Percentiles rank a stretch among this genome's conserved stretches.
These are phyloP conservation scores for Phlyctochytrium arcticum DNA, from an alignment of 192 early-diverging fungal species.

Conservation along the genomic window DNA sequence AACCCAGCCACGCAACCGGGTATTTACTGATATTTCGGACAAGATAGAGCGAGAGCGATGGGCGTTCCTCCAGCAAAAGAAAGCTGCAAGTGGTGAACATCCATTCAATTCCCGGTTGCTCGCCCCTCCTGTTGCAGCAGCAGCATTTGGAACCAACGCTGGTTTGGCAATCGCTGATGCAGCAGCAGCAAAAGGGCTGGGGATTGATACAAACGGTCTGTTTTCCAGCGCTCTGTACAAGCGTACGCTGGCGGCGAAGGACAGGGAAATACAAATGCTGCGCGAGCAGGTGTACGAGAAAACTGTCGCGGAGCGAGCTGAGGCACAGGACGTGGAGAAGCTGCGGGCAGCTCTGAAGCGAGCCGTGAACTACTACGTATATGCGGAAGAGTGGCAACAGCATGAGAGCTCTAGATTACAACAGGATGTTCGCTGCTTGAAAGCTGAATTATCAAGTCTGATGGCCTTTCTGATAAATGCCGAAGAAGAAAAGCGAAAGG, in stretches of 20 bases:
- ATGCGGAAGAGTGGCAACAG: constrained; percentile 58
- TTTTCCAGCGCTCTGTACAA: constrained; percentile 50
- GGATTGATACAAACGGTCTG: constrained; percentile 15
- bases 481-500: constrained; percentile 51
- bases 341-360: constrained; percentile 41
- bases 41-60: constrained; percentile 41
- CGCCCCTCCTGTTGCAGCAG: too few relatives aligned
- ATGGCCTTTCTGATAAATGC: constrained; percentile 59
- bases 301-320: constrained; percentile 13
- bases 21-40: constrained; percentile 29
- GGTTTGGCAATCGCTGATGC: not conserved
- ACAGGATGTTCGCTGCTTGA: constrained; percentile 45
- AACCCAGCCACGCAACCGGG: constrained; percentile 25
- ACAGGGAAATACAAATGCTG: constrained; percentile 44
- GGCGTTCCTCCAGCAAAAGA: constrained; percentile 29
- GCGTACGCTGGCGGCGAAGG: constrained; percentile 44
- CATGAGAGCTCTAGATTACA: constrained; percentile 44
- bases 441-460: constrained; percentile 48
- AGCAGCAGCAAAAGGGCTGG: constrained; percentile 15
- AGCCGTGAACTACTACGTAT: constrained; percentile 53
- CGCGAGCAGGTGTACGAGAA: constrained; percentile 41
- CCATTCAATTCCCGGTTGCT: constrained; percentile 10
- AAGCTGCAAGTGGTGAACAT: not conserved
- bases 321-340: constrained; percentile 40
- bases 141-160: not conserved